phyloP scores from a whole-genome alignment of 1,284 basidiomycete genomes.

The Grifola frondosa region DNA sequence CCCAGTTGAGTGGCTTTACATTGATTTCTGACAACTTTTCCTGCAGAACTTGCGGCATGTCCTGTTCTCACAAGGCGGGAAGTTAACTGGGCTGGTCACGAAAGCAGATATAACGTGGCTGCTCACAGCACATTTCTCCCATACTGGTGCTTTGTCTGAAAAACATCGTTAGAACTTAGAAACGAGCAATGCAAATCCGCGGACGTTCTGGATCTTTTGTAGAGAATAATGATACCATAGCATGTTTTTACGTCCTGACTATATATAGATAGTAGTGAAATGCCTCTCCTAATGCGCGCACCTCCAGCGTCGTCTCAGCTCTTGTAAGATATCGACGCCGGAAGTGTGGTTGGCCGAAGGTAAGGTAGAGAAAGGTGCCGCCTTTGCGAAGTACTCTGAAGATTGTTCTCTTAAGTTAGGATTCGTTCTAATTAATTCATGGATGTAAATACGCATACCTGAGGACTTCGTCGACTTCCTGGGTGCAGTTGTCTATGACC shows the following conservation, averaged over 20 bases:
- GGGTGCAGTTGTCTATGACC: slow-evolving; percentile 73
- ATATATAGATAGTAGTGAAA: slow-evolving; percentile 88
- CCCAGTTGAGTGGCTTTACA: not conserved
- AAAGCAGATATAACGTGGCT: slow-evolving; percentile 66
- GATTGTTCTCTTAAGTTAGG: too few relatives aligned
- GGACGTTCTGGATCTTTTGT: too few relatives aligned
- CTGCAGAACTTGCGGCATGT: slow-evolving; percentile 64
- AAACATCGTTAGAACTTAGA: slow-evolving; percentile 6
- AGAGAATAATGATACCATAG: not conserved
- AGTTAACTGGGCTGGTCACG: slow-evolving; percentile 63
- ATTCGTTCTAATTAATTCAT: too few relatives aligned
- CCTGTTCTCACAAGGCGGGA: slow-evolving; percentile 61
- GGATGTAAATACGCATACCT: too few relatives aligned
- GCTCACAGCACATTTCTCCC: slow-evolving; percentile 56
- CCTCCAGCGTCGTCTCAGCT: slow-evolving; percentile 57
- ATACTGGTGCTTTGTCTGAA: slow-evolving; percentile 46
- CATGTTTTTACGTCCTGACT: slow-evolving; percentile 18
- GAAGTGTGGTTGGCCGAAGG: slow-evolving; percentile 92
- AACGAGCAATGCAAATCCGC: not conserved
- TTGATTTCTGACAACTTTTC: slow-evolving; percentile 3
- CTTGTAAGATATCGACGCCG: slow-evolving; percentile 66
- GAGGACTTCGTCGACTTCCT: slow-evolving; percentile 80
- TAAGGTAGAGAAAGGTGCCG: slow-evolving; percentile 81
- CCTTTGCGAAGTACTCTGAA: slow-evolving; percentile 61
- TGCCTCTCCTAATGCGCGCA: slow-evolving; percentile 69